Evolutionary conservation across 768 basidiomycete species (phyloP).

Genomic region (Rhizopogon roseolus): DNA sequence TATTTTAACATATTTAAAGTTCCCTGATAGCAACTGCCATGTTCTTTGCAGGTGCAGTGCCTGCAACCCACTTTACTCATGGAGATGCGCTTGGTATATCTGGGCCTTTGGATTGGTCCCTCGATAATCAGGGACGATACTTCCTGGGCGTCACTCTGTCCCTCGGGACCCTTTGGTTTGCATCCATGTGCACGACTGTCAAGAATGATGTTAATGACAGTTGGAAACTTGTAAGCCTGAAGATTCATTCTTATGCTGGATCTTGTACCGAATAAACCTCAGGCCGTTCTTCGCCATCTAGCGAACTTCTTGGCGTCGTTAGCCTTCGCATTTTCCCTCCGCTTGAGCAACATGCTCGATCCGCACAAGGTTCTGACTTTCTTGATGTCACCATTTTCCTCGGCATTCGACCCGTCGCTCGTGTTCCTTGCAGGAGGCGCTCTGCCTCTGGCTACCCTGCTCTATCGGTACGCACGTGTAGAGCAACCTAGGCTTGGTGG

Average conservation of each 20-base stretch:
- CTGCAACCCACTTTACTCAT: constrained; percentile 40
- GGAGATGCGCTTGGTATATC: constrained; percentile 24
- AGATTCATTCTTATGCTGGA: not conserved
- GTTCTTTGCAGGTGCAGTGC: constrained; percentile 45
- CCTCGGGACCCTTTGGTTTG: constrained; percentile 1
- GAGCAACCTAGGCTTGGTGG: constrained; percentile 37
- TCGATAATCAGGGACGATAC: constrained; percentile 29
- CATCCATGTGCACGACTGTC: not conserved
- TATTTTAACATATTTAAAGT: constrained; percentile 22
- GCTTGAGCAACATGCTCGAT: constrained; percentile 49
- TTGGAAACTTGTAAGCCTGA: not conserved
- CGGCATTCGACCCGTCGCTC: constrained; percentile 53
- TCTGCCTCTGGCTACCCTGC: constrained; percentile 38
- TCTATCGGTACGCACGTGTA: constrained; percentile 40
- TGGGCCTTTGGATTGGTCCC: constrained; percentile 34
- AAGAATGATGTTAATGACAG: not conserved
- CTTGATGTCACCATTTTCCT: constrained; percentile 43
- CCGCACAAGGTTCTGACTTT: constrained; percentile 46
- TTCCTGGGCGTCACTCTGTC: constrained; percentile 19
- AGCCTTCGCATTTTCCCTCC: constrained; percentile 50
- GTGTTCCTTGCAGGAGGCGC: constrained; percentile 49
- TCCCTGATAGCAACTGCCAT: constrained; percentile 51
- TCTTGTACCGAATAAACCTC: constrained; percentile 4
- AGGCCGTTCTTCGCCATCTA: constrained; percentile 29
- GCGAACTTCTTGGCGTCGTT: constrained; percentile 38